phyloP scores from a whole-genome alignment of 1,284 basidiomycete species.

The Trichosporon coremiiforme region DNA sequence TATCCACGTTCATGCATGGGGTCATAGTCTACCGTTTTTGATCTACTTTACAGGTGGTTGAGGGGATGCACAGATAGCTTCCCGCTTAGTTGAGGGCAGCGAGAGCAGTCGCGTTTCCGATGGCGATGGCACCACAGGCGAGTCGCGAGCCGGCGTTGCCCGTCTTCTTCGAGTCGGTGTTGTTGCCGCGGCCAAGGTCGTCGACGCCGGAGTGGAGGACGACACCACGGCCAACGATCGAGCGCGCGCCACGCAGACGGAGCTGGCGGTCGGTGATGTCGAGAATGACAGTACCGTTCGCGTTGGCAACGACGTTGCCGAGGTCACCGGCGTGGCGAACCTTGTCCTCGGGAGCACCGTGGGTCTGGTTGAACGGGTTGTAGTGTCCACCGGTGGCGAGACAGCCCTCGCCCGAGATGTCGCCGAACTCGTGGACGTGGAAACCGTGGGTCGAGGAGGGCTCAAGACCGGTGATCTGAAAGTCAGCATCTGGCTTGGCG shows the following conservation, averaged over 20 bases:
- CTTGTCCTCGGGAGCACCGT: constrained; percentile 26
- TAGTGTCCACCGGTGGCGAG: constrained; percentile 24
- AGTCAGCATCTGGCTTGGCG: constrained; percentile 14
- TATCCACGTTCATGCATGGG: constrained; percentile 6
- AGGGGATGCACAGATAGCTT: too few species aligned
- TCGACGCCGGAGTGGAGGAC: constrained; percentile 30
- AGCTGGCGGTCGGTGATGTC: constrained; percentile 13
- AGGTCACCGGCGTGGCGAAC: constrained; percentile 32
- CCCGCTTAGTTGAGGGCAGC: neutral
- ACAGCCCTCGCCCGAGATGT: constrained; percentile 25
- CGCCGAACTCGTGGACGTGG: constrained; percentile 29
- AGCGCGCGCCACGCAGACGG: constrained; percentile 22
- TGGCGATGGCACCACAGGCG: constrained; percentile 26
- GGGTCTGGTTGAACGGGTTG: constrained; percentile 28
- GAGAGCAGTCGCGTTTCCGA: constrained; percentile 10
- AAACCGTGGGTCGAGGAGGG: constrained; percentile 28
- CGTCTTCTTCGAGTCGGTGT: constrained; percentile 27
- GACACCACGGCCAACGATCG: constrained; percentile 25
- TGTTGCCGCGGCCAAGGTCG: constrained; percentile 27
- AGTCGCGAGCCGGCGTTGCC: constrained; percentile 31
- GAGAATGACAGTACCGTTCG: constrained; percentile 41
- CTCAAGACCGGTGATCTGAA: constrained; percentile 23
- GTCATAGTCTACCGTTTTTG: neutral
- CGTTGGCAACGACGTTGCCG: constrained; percentile 29
- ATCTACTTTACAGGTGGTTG: neutral